phyloP scores from a whole-genome alignment of 2,329 filamentous ascomycete genomes.

The Mycosphaerella arachidis region DNA sequence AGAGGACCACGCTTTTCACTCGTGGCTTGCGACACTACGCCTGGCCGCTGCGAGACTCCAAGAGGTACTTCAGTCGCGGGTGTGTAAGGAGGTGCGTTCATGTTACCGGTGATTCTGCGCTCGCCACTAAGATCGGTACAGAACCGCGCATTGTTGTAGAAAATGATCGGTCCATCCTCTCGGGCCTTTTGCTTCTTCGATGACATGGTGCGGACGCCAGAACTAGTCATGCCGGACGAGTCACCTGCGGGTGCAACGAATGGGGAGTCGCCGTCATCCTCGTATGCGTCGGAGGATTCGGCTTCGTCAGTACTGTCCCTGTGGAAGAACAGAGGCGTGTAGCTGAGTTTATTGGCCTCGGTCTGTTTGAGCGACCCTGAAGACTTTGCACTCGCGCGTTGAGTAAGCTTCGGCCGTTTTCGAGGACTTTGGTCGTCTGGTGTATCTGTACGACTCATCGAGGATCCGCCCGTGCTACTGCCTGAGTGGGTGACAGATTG shows the following conservation, averaged over 20 bases:
- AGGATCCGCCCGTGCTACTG: slow-evolving; percentile 47
- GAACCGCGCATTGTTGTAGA: slow-evolving; percentile 75
- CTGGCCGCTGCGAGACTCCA: slow-evolving; percentile 8
- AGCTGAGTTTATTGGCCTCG: slow-evolving; percentile 37
- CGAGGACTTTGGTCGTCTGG: slow-evolving; percentile 24
- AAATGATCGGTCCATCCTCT: slow-evolving; percentile 72
- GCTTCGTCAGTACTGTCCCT: slow-evolving; percentile 41
- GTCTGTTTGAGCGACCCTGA: slow-evolving; percentile 4
- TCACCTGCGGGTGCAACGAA: slow-evolving; percentile 28
- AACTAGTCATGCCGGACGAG: slow-evolving; percentile 43
- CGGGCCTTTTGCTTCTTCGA: slow-evolving; percentile 47
- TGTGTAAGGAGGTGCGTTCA: slow-evolving; percentile 22
- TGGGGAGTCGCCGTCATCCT: slow-evolving; percentile 34
- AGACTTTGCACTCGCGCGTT: slow-evolving; percentile 17
- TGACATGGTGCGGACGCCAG: slow-evolving; percentile 41
- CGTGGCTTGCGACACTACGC: not conserved
- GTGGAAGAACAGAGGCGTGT: slow-evolving; percentile 47
- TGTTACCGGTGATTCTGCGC: slow-evolving; percentile 26
- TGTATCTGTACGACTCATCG: slow-evolving; percentile 17
- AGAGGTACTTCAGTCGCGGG: slow-evolving; percentile 17
- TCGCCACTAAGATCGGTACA: slow-evolving; percentile 76
- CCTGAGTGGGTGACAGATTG: slow-evolving; percentile 56
- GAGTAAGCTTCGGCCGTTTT: slow-evolving; percentile 28
- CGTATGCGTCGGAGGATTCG: slow-evolving; percentile 33
- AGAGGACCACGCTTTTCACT: slow-evolving; percentile 34